Evolutionary conservation across 371 early-diverging fungal species (phyloP).

Genomic region (Blastocladiella emersonii): DNA sequence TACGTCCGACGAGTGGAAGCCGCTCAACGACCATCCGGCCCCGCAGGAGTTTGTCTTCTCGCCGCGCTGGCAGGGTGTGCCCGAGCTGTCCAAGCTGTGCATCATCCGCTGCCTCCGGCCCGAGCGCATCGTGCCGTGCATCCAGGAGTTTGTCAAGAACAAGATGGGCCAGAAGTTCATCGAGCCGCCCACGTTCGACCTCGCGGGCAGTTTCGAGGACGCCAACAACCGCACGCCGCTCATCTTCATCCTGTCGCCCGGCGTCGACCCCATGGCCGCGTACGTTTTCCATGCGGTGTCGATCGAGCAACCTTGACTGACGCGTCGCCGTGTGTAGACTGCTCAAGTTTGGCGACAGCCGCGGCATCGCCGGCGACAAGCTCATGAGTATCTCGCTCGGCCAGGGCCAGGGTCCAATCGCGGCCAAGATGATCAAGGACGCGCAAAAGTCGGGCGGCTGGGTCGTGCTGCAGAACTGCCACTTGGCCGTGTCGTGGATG

Average conservation of each 20-base stretch:
- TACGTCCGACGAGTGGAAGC: constrained; percentile 26
- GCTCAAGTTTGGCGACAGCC: constrained; percentile 33
- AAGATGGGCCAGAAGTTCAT: constrained; percentile 34
- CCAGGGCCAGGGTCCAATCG: constrained; percentile 44
- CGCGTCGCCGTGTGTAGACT: too few species aligned
- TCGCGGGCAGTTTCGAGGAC: constrained; percentile 30
- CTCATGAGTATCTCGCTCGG: constrained; percentile 35
- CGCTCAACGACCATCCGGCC: constrained; percentile 21
- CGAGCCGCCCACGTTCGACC: constrained; percentile 40
- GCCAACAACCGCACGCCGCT: constrained; percentile 33
- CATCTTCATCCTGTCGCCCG: constrained; percentile 42
- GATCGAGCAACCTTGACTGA: neutral
- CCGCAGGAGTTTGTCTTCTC: constrained; percentile 12
- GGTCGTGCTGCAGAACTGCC: constrained; percentile 48
- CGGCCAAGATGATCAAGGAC: constrained; percentile 33
- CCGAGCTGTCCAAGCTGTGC: constrained; percentile 18
- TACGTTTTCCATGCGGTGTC: neutral
- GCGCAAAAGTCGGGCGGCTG: constrained; percentile 32
- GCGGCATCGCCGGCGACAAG: constrained; percentile 28
- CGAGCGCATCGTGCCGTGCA: constrained; percentile 32
- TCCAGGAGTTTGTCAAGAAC: constrained; percentile 26
- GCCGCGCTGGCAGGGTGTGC: neutral
- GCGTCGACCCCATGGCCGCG: constrained; percentile 39
- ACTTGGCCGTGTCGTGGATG: constrained; percentile 40
- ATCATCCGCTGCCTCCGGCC: constrained; percentile 31